phyloP scores from a whole-genome alignment of 495 filamentous ascomycete species.

The Cercophora sp. region DNA sequence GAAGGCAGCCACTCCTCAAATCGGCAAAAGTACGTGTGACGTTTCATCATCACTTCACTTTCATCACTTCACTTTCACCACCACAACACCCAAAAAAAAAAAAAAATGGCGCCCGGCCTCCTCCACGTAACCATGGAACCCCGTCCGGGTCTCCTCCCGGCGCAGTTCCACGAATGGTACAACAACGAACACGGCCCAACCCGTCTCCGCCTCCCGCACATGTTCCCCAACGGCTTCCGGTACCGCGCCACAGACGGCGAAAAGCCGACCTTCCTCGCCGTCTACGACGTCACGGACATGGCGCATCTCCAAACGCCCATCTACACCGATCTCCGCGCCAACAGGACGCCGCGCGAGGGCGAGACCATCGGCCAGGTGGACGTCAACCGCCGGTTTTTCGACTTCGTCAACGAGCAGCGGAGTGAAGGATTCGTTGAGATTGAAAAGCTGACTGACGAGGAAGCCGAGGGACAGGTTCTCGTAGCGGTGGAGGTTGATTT shows the following conservation, averaged over 20 bases:
- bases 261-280: constrained; percentile 66
- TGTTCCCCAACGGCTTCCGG: constrained; percentile 70
- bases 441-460: constrained; percentile 55
- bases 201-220: constrained; percentile 64
- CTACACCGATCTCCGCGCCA: constrained; percentile 64
- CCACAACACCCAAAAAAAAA: no score
- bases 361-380: constrained; percentile 72
- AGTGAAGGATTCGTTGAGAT: constrained; percentile 51
- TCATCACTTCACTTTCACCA: no score
- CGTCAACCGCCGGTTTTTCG: constrained; percentile 65
- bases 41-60: no score
- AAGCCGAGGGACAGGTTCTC: constrained; percentile 58
- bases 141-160: constrained; percentile 53
- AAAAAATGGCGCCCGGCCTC: constrained; percentile 62
- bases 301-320: constrained; percentile 58
- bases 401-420: constrained; percentile 53
- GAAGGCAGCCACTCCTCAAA: no score
- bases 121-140: constrained; percentile 81
- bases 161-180: constrained; percentile 86
- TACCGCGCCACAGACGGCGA: constrained; percentile 62
- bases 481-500: constrained; percentile 58
- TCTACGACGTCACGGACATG: constrained; percentile 78
- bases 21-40: no score
- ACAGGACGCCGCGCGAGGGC: constrained; percentile 68
- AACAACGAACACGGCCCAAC: constrained; percentile 83